Conservation (phyloP, 164 flowering plant species). For the Umbellularia californica region DNA sequence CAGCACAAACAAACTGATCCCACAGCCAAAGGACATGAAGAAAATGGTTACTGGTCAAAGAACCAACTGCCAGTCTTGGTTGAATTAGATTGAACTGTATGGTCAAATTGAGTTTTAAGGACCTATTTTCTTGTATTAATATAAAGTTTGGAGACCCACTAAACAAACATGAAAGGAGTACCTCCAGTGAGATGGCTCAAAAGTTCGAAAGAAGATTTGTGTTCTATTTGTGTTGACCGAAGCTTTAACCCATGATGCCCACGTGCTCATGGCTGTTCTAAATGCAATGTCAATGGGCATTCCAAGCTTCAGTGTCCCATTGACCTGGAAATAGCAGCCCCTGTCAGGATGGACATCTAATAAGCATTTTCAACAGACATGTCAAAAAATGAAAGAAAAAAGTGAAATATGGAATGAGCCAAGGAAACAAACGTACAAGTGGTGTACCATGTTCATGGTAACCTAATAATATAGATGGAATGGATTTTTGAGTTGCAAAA, state of each 20-base stretch:
- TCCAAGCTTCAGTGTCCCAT: conserved; percentile 61
- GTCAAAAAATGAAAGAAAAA: neutral
- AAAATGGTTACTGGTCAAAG: too few relatives aligned
- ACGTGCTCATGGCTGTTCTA: conserved; percentile 57
- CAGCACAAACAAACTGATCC: too few relatives aligned
- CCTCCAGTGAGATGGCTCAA: conserved; percentile 89
- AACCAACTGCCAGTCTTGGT: neutral
- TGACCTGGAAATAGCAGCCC: conserved; percentile 77
- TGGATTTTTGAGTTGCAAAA: neutral
- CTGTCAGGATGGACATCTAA: conserved; percentile 44
- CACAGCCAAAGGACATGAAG: too few relatives aligned
- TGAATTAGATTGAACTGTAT: neutral
- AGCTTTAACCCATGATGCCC: conserved; percentile 77
- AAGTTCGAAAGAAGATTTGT: conserved; percentile 68
- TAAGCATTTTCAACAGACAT: neutral
- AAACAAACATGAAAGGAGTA: conserved; percentile 12
- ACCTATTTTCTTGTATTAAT: neutral
- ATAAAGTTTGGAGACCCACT: neutral
- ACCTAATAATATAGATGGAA: neutral
- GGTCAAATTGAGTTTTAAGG: neutral
- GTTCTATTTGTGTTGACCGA: conserved; percentile 53
- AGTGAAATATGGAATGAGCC: neutral
- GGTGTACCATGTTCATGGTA: neutral
- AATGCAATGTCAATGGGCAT: conserved; percentile 54
- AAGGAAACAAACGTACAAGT: neutral